A percentile compares a stretch with the other conserved stretches of the same genome.
These are phyloP conservation scores for Linnemannia zychae DNA, from an alignment of 192 early-diverging fungal species.

Conservation along the genomic window DNA sequence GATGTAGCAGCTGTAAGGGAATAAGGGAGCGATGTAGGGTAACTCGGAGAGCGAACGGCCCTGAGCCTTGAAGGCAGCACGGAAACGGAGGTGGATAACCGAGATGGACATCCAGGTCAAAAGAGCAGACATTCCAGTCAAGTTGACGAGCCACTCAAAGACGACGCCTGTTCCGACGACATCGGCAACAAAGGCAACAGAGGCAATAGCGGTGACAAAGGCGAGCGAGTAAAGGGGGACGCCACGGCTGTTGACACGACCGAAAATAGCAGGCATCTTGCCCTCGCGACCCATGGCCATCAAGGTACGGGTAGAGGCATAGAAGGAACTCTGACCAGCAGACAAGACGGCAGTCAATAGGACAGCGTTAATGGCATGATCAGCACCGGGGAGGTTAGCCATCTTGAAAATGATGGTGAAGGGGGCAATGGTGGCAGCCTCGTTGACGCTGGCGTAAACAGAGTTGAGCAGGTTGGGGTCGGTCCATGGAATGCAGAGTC, in stretches of 20 bases:
- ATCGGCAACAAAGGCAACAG: conserved; percentile 63
- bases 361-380: conserved; percentile 79
- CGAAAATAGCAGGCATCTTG: conserved; percentile 77
- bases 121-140: conserved; percentile 80
- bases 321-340: conserved; percentile 88
- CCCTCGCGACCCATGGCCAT: conserved; percentile 85
- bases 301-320: conserved; percentile 85
- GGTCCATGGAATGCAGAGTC: conserved; percentile 81
- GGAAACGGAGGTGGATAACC: conserved; percentile 85
- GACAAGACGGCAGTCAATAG: conserved; percentile 76
- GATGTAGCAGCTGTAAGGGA: conserved; percentile 80
- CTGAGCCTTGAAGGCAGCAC: conserved; percentile 81
- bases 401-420: conserved; percentile 80
- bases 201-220: conserved; percentile 76
- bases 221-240: conserved; percentile 75
- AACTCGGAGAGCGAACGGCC: conserved; percentile 72
- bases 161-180: conserved; percentile 57
- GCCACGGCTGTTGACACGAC: conserved; percentile 71
- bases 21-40: conserved; percentile 82
- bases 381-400: conserved; percentile 72
- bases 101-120: conserved; percentile 89
- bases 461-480: conserved; percentile 70
- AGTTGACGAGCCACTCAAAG: conserved; percentile 73
- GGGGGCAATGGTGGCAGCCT: conserved; percentile 76
- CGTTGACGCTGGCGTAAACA: conserved; percentile 61